phyloP scores from a whole-genome alignment of 306 rosid genomes.

The Ziziphus jujuba region DNA sequence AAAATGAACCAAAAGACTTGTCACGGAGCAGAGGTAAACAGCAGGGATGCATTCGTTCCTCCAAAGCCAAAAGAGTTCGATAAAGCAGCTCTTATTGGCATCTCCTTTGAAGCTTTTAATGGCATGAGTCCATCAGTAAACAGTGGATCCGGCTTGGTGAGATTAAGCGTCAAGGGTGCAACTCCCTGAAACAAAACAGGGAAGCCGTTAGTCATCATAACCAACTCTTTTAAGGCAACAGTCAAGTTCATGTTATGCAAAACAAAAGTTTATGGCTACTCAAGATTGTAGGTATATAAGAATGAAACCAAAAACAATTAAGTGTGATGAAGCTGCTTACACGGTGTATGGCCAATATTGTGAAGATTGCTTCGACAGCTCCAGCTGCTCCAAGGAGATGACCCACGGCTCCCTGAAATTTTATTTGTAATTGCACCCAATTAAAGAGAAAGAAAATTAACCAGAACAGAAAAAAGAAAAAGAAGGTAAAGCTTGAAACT shows the following conservation, averaged over 20 bases:
- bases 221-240: conserved; percentile 2
- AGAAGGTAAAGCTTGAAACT: conserved; percentile 2
- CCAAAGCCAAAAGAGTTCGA: conserved; percentile 96
- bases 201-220: not conserved
- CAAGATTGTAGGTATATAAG: not conserved
- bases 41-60: conserved; percentile 90
- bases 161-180: conserved; percentile 91
- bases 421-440: conserved; percentile 16
- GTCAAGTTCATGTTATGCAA: not conserved
- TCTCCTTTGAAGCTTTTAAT: conserved; percentile 53
- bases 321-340: conserved; percentile 35
- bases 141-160: conserved; percentile 73
- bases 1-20: conserved; percentile 6
- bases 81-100: conserved; percentile 69
- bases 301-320: not conserved
- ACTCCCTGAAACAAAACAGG: conserved; percentile 58
- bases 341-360: conserved; percentile 68
- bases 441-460: not conserved
- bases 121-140: conserved; percentile 71
- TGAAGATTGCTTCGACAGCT: conserved; percentile 94
- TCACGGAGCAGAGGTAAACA: conserved; percentile 58
- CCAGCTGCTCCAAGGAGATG: conserved; percentile 98
- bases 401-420: conserved; percentile 83
- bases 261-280: no score
- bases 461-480: not conserved